Evolutionary conservation across 2,329 filamentous ascomycete species (phyloP).

Genomic region (Epicoccum sorghinum): DNA sequence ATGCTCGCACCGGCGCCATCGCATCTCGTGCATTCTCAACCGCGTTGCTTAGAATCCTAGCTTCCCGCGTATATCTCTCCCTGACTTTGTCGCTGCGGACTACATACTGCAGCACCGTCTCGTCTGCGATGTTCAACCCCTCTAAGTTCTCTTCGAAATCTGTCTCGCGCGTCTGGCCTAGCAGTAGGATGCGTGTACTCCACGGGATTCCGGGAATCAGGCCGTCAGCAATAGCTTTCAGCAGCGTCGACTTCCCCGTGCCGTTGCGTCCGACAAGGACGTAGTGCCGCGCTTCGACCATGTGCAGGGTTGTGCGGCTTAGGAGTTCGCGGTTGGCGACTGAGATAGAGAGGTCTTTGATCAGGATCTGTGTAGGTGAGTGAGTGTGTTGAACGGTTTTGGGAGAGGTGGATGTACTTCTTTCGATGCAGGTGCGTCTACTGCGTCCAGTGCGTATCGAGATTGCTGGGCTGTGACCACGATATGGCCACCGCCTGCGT

Average conservation of each 20-base stretch:
- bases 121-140: slow-evolving; percentile 24
- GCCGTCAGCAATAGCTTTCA: slow-evolving; percentile 77
- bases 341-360: slow-evolving; percentile 75
- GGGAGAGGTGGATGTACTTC: slow-evolving; percentile 30
- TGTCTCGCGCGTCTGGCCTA: slow-evolving; percentile 42
- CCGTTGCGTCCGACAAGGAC: slow-evolving; percentile 82
- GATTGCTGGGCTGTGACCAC: slow-evolving; percentile 48
- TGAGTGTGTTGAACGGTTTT: not conserved
- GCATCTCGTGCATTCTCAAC: slow-evolving; percentile 63
- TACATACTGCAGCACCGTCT: slow-evolving; percentile 70
- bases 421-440: slow-evolving; percentile 48
- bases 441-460: slow-evolving; percentile 45
- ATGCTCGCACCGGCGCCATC: slow-evolving; percentile 63
- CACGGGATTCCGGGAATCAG: slow-evolving; percentile 69
- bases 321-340: slow-evolving; percentile 71
- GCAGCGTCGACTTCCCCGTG: slow-evolving; percentile 79
- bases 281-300: slow-evolving; percentile 77
- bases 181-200: slow-evolving; percentile 43
- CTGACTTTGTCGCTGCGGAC: slow-evolving; percentile 58
- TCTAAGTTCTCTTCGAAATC: slow-evolving; percentile 43
- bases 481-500: slow-evolving; percentile 36
- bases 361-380: slow-evolving; percentile 42
- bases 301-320: slow-evolving; percentile 69
- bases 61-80: slow-evolving; percentile 66
- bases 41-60: slow-evolving; percentile 65